These are phyloP conservation scores for Citrullus colocynthis DNA, from an alignment of 306 rosid genomes.

Conservation along the genomic window DNA sequence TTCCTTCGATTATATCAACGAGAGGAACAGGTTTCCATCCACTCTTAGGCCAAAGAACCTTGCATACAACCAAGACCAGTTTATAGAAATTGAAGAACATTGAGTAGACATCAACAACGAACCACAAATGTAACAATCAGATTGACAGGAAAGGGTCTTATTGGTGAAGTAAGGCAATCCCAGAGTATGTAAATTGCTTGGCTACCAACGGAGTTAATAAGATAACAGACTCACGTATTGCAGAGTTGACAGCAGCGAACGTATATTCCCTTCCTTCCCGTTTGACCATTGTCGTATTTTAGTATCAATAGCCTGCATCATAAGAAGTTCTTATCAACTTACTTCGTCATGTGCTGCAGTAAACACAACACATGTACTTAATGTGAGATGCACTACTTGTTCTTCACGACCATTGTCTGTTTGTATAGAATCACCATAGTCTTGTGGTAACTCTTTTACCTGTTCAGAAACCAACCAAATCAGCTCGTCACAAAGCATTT, in stretches of 20 bases:
- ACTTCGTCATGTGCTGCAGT: not conserved
- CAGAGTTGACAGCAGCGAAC: conserved; percentile 78
- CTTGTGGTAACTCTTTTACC: conserved; percentile 50
- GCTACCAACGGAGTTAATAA: not conserved
- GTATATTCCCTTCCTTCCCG: conserved; percentile 89
- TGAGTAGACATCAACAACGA: not conserved
- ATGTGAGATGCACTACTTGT: conserved; percentile 30
- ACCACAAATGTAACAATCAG: not conserved
- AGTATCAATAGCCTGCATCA: conserved; percentile 48
- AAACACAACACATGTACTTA: not conserved
- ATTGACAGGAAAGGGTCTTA: not conserved
- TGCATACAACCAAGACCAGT: conserved; percentile 12
- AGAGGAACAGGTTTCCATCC: conserved; percentile 96
- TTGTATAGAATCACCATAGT: conserved; percentile 28
- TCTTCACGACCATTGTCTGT: conserved; percentile 26
- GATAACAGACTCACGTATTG: conserved; percentile 47
- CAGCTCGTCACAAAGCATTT: conserved; percentile 7
- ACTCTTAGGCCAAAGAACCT: conserved; percentile 88
- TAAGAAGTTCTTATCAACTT: conserved; percentile 3
- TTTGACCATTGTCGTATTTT: conserved; percentile 76
- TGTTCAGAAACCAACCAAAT: conserved; percentile 19
- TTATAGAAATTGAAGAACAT: conserved; percentile 3
- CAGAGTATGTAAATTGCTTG: not conserved
- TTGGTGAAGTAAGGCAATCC: not conserved
- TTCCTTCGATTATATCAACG: conserved; percentile 84